Evolutionary conservation across 2,329 filamentous ascomycete species (phyloP), one percentile per base, ranked within the genome.

Genomic region (Herpotrichia juniperi): DNA sequence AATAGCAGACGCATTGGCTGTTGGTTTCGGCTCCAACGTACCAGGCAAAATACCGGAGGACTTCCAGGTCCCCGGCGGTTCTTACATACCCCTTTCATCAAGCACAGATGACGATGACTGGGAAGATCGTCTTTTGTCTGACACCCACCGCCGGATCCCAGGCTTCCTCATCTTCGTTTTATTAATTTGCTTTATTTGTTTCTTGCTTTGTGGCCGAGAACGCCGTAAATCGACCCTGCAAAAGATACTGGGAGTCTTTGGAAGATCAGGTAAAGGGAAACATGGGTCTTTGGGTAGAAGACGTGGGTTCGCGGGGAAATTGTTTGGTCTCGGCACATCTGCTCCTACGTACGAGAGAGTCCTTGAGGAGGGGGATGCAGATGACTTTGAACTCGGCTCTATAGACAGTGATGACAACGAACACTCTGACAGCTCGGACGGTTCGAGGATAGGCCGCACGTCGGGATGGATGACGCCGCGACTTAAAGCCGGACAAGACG

Each of bases 1-100:
- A n/a, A n/a, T n/a, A n/a, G 77, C 81, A 16, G 76, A 83, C 35
- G 79, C 81, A 14, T 77, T 93, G 1, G 91, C 93, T 0, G 94
- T 99, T 9, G 94, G 94, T 0, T 97, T 97, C 68, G 94, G 94
- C 51, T 91, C 87, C 75, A 99, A 99, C 66, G 78, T 82, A n/a
- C 78, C 79, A 32, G 80, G 78, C 4, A n/a, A n/a, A 9, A 81
- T 88, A 2, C 88, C 91, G 0, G 51, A 79, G 3, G 91, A 97
- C 69, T 99, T 97, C 71, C 91, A 96, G 72, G 87, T 87, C 64
- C 91, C 93, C 0, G 88, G 89, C 19, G 78, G 77, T 45, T 64
- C 63, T 9, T 88, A 86, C 4, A 61, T 70, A 1, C 75, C 61
- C 65, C 74, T 48, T 57, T 40, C 37, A 3, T 9, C 22, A 3